These are phyloP conservation scores for Ophiognomonia clavigignenti-juglandacearum DNA, from an alignment of 2,329 filamentous ascomycete species.

Conservation along the genomic window DNA sequence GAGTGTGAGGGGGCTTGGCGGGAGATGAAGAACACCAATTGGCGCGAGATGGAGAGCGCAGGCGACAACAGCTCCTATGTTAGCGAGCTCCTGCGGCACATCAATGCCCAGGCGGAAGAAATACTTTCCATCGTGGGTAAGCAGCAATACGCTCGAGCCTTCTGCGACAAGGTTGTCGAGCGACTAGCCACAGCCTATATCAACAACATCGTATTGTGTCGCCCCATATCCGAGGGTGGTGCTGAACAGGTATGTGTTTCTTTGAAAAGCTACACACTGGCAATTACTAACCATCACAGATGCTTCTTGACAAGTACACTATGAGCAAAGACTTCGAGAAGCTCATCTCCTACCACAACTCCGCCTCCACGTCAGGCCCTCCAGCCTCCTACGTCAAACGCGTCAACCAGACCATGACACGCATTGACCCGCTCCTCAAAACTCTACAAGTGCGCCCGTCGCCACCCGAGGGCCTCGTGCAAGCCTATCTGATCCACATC, in stretches of 20 bases:
- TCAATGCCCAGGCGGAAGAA: conserved; percentile 68
- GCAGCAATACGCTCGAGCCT: conserved; percentile 88
- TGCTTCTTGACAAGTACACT: conserved; percentile 93
- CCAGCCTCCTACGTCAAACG: conserved; percentile 73
- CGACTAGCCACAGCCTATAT: conserved; percentile 76
- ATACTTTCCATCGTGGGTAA: conserved; percentile 77
- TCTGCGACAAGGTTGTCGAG: conserved; percentile 95
- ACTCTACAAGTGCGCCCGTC: conserved; percentile 90
- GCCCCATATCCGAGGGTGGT: conserved; percentile 86
- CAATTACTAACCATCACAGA: conserved; percentile 45
- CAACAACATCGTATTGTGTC: conserved; percentile 78
- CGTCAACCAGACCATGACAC: conserved; percentile 76
- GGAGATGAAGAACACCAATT: conserved; percentile 95
- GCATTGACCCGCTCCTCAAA: conserved; percentile 89
- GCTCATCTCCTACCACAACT: conserved; percentile 61
- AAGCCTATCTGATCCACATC: conserved; percentile 97
- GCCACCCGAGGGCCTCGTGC: conserved; percentile 88
- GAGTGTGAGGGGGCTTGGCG: conserved; percentile 85
- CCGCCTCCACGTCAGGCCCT: conserved; percentile 35
- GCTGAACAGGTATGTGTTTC: conserved; percentile 69
- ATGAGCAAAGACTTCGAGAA: conserved; percentile 74
- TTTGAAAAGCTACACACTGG: background rate
- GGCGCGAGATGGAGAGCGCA: conserved; percentile 89
- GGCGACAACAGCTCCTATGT: conserved; percentile 94
- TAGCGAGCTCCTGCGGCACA: conserved; percentile 67